A percentile compares a stretch with the other conserved stretches of the same genome.
phyloP scores from a whole-genome alignment of 1,139 yeast genomes.

The Kodamaea plutei region DNA sequence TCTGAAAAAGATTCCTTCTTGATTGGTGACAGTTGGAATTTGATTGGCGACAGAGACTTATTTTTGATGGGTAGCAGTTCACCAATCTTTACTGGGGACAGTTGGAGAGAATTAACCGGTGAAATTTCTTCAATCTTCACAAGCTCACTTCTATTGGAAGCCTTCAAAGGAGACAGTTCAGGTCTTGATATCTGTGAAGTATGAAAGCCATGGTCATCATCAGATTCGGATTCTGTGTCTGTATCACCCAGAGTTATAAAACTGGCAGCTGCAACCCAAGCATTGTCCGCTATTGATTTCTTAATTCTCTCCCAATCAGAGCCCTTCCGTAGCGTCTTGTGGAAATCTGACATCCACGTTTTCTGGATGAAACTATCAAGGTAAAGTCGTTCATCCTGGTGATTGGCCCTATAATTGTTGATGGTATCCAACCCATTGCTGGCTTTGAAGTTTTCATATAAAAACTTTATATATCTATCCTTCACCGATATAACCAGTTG shows the following conservation, averaged over 20 bases:
- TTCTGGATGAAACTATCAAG: conserved; percentile 16
- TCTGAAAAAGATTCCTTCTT: neutral
- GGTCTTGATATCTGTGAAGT: no score
- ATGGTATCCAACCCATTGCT: conserved; percentile 35
- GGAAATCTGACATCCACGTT: conserved; percentile 14
- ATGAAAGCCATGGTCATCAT: conserved; percentile 6
- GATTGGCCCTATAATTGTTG: conserved; percentile 22
- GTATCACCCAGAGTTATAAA: conserved; percentile 2
- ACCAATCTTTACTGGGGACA: neutral
- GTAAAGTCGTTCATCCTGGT: conserved; percentile 12
- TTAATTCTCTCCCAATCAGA: conserved; percentile 1
- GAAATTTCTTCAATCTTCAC: no score
- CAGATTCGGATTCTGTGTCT: conserved; percentile 5
- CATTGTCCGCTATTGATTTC: no score
- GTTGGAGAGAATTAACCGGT: no score
- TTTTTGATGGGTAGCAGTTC: neutral
- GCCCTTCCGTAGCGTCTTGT: conserved; percentile 1
- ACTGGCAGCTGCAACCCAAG: no score
- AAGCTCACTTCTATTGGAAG: no score
- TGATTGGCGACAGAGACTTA: conserved; percentile 3
- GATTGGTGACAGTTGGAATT: conserved; percentile 3
- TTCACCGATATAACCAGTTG: conserved; percentile 23
- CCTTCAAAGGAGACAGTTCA: no score
- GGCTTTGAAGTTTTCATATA: conserved; percentile 35
- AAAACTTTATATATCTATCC: conserved; percentile 32